Conservation (phyloP, 176 grass and related monocot genomes). For the Elaeis guineensis region DNA sequence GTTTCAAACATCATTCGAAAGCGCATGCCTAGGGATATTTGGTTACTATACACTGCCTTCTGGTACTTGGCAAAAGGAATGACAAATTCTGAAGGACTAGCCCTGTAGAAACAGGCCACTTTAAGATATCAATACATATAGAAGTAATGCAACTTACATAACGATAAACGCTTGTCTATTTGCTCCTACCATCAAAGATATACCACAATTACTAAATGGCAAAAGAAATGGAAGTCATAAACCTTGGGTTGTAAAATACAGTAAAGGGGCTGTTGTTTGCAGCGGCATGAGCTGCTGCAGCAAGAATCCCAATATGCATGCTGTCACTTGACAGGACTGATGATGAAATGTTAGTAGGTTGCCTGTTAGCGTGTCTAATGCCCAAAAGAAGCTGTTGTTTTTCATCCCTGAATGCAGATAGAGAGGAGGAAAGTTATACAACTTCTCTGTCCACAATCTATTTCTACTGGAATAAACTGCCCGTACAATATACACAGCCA, state of each 20-base stretch:
- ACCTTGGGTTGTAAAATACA: slow-evolving; percentile 80
- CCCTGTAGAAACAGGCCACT: slow-evolving; percentile 21
- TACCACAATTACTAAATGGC: too few relatives aligned
- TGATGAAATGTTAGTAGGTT: slow-evolving; percentile 62
- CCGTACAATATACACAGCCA: too few relatives aligned
- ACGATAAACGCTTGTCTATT: too few relatives aligned
- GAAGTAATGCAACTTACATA: too few relatives aligned
- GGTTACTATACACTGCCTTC: slow-evolving; percentile 55
- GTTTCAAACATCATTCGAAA: slow-evolving; percentile 92
- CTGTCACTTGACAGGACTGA: slow-evolving; percentile 75
- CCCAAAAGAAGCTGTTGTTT: slow-evolving; percentile 67
- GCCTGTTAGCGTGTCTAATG: slow-evolving; percentile 59
- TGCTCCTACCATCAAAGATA: too few relatives aligned
- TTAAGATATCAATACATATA: too few relatives aligned
- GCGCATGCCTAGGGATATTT: slow-evolving; percentile 76
- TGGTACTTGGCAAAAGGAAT: slow-evolving; percentile 82
- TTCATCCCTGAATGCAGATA: slow-evolving; percentile 38
- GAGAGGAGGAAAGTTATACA: not conserved
- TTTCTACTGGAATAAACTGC: too few relatives aligned
- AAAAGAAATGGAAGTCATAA: slow-evolving; percentile 2
- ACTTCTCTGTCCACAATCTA: too few relatives aligned
- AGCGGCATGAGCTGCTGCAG: slow-evolving; percentile 69
- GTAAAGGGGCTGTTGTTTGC: slow-evolving; percentile 68
- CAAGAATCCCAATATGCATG: slow-evolving; percentile 86
- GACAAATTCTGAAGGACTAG: slow-evolving; percentile 78